Evolutionary conservation across 2,329 filamentous ascomycete species (phyloP), one percentile per base, ranked within the genome.

Genomic region (Clathrospora elynae): DNA sequence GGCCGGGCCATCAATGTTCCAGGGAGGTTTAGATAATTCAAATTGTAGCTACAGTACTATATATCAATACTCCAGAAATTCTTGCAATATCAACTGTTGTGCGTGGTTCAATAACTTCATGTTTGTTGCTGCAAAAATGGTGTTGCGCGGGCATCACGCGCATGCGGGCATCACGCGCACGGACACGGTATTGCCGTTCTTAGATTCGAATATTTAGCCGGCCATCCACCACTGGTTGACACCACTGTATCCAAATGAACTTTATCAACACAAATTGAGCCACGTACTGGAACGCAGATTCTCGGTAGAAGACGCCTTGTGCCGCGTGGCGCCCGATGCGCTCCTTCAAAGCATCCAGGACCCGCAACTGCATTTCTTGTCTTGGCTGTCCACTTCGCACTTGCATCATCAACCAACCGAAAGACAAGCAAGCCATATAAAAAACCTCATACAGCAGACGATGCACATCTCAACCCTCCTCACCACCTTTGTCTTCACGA

Each of bases 401-500:
- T 20, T 12, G 26, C 12, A 5, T 10, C 7, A 3, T 11, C 12
- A n/a, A 35, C 12, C 23, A 26, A 43, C 9, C n/a, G n/a, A n/a
- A n/a, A n/a, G n/a, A n/a, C n/a, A n/a, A n/a, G n/a, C n/a, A n/a
- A n/a, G n/a, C n/a, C n/a, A 7, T 24, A 19, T n/a, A 16, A 9
- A 5, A 16, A 9, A 22, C 2, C 12, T 3, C 17, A 16, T 6
- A 35, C 24, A 19, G 8, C 18, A 14, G 38, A 49, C 25, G 1
- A 66, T 66, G 62, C 54, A 46, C 22, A 11, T 63, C 33, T 12
- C 53, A 6, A 23, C 43, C 8, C 14, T 42, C 7, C 12, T 59
- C 18, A 17, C 57, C 1, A 34, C 49, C 4, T 14, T 64, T 10
- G 35, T 49, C 28, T 42, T 62, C 29, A 49, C 48, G 6, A 37